Percentiles rank a stretch among this genome's conserved stretches.
phyloP scores from a whole-genome alignment of 768 basidiomycete genomes.

The Mycena pura region DNA sequence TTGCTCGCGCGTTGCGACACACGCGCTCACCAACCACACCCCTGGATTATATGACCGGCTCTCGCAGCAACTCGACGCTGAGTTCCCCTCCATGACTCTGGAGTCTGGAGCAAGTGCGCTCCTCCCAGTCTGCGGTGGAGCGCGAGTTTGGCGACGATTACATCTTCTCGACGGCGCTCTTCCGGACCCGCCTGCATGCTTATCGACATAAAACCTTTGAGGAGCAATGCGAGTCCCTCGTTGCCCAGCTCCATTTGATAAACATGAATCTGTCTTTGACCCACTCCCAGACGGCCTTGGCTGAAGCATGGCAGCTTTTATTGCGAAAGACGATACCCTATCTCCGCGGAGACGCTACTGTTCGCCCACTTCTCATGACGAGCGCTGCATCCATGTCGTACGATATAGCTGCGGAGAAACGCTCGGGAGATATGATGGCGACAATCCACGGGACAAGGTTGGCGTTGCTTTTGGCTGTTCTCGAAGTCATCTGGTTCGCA shows the following conservation, averaged over 20 bases:
- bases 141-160: slow-evolving; percentile 86
- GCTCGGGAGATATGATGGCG: slow-evolving; percentile 85
- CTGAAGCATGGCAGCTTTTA: slow-evolving; percentile 80
- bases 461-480: slow-evolving; percentile 71
- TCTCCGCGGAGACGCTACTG: slow-evolving; percentile 63
- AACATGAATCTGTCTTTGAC: slow-evolving; percentile 89
- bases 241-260: slow-evolving; percentile 70
- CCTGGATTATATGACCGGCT: slow-evolving; percentile 74
- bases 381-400: slow-evolving; percentile 70
- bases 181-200: slow-evolving; percentile 66
- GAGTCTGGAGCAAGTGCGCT: slow-evolving; percentile 68
- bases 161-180: slow-evolving; percentile 66
- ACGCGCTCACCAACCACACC: no score
- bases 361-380: slow-evolving; percentile 61
- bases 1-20: no score
- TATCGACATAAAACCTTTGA: slow-evolving; percentile 49
- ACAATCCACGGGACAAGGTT: slow-evolving; percentile 80
- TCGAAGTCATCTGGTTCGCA: slow-evolving; percentile 85
- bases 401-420: slow-evolving; percentile 68
- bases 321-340: slow-evolving; percentile 69
- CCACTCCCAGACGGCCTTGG: slow-evolving; percentile 76
- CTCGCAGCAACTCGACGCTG: slow-evolving; percentile 50
- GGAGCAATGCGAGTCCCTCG: slow-evolving; percentile 52
- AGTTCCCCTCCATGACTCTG: slow-evolving; percentile 69
- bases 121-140: slow-evolving; percentile 65